These are phyloP conservation scores for Colletotrichum agaves DNA, from an alignment of 2,329 filamentous ascomycete genomes.

Conservation along the genomic window DNA sequence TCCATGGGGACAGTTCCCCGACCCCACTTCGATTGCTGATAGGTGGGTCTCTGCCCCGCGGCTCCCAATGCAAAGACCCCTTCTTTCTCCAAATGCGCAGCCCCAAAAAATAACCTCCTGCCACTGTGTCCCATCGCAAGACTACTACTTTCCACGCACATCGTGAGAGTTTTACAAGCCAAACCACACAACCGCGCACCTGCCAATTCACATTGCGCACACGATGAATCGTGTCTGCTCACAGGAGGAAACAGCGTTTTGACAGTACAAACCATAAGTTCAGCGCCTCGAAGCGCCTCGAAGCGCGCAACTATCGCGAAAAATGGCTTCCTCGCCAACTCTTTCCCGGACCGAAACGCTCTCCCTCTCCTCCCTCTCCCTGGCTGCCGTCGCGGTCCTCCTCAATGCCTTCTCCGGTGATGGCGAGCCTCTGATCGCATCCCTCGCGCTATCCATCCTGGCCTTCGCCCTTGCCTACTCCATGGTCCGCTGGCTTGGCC, in stretches of 20 bases:
- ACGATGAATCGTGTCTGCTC: slow-evolving; percentile 5
- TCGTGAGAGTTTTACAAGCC: slow-evolving; percentile 7
- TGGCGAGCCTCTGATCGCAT: slow-evolving; percentile 89
- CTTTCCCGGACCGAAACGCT: slow-evolving; percentile 66
- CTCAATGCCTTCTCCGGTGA: slow-evolving; percentile 85
- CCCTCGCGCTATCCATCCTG: slow-evolving; percentile 84
- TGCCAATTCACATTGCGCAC: slow-evolving; percentile 8
- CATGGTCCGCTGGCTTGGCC: slow-evolving; percentile 92
- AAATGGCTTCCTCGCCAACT: slow-evolving; percentile 46
- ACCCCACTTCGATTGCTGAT: slow-evolving; percentile 1
- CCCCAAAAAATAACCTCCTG: slow-evolving; percentile 10
- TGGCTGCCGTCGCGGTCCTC: slow-evolving; percentile 78
- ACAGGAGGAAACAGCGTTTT: background rate
- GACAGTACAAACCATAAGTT: background rate
- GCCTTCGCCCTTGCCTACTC: slow-evolving; percentile 85
- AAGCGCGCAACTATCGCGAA: slow-evolving; percentile 13
- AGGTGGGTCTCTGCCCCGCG: background rate
- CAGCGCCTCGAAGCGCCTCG: background rate
- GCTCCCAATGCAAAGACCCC: slow-evolving; percentile 5
- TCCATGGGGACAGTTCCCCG: slow-evolving; percentile 1
- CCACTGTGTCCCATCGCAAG: slow-evolving; percentile 36
- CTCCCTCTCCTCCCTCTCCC: slow-evolving; percentile 69
- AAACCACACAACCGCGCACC: background rate
- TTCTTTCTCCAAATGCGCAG: slow-evolving; percentile 15
- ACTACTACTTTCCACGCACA: background rate